A percentile compares a stretch with the other conserved stretches of the same genome.
Evolutionary conservation across 139 green algal species (phyloP).

Genomic region (Coelastrella sp.): DNA sequence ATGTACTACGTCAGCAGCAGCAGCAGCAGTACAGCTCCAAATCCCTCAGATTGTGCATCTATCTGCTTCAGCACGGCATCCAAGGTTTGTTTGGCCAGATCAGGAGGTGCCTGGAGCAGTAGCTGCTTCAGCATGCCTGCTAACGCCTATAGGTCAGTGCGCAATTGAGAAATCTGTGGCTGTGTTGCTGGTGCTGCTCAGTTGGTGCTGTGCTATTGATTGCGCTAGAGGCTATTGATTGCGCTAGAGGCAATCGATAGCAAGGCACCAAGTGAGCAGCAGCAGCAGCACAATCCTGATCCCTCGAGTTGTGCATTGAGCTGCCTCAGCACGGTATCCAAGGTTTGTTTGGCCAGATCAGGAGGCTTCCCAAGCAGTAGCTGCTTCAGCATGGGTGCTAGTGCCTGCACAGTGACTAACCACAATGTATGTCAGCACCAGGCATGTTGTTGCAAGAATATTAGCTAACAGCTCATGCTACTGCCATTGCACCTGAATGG

Average conservation of each 20-base stretch:
- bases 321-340: neutral
- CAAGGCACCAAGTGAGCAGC: too few relatives aligned
- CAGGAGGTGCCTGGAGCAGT: neutral
- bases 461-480: too few relatives aligned
- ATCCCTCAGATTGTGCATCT: neutral
- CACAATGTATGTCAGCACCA: too few relatives aligned
- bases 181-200: too few relatives aligned
- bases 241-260: too few relatives aligned
- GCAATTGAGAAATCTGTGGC: too few relatives aligned
- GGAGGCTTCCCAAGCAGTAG: constrained; percentile 4
- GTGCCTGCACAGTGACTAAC: too few relatives aligned
- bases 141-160: neutral
- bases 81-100: neutral
- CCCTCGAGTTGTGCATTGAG: neutral
- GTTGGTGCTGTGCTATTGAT: too few relatives aligned
- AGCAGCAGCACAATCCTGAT: neutral
- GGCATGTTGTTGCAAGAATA: too few relatives aligned
- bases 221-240: too few relatives aligned
- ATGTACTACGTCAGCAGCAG: too few relatives aligned
- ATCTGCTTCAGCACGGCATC: neutral
- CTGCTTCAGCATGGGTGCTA: neutral
- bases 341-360: neutral
- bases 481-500: too few relatives aligned
- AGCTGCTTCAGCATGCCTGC: neutral
- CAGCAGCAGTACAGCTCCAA: neutral